phyloP scores from a whole-genome alignment of 495 filamentous ascomycete genomes.

The Chaetomium cochliodes region DNA sequence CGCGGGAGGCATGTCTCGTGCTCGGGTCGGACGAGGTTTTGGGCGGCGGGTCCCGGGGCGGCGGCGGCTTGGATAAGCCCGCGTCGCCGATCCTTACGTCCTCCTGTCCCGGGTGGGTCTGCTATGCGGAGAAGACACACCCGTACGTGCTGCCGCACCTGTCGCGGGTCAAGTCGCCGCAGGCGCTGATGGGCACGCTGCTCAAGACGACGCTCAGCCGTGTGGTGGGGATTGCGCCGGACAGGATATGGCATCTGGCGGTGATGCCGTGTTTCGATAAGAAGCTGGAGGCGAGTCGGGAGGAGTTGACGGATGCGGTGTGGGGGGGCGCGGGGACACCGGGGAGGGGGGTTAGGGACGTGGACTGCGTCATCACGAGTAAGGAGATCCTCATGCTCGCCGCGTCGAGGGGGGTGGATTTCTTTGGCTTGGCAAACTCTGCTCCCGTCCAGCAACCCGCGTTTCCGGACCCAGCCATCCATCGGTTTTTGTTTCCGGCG shows the following conservation, averaged over 20 bases:
- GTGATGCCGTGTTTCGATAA: constrained; percentile 99
- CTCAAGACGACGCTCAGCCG: constrained; percentile 79
- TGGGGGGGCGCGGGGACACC: constrained; percentile 57
- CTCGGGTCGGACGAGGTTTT: constrained; percentile 77
- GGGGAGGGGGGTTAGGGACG: constrained; percentile 68
- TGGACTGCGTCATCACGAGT: constrained; percentile 95
- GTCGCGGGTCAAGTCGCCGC: constrained; percentile 87
- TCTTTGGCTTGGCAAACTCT: constrained; percentile 64
- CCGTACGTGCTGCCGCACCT: constrained; percentile 89
- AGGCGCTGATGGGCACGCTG: constrained; percentile 85
- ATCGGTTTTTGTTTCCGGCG: constrained; percentile 66
- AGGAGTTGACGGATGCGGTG: constrained; percentile 78
- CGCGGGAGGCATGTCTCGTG: constrained; percentile 73
- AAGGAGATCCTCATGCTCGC: constrained; percentile 89
- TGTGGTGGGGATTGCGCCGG: constrained; percentile 65
- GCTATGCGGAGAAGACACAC: constrained; percentile 97
- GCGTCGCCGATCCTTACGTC: constrained; percentile 78
- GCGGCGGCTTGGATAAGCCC: constrained; percentile 20
- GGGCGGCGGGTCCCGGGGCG: constrained; percentile 3
- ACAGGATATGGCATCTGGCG: constrained; percentile 87
- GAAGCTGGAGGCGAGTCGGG: constrained; percentile 91
- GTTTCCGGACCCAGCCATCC: constrained; percentile 70
- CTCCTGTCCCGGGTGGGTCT: constrained; percentile 96
- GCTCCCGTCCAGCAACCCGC: constrained; percentile 42
- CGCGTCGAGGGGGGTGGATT: constrained; percentile 68